These are phyloP conservation scores for Chytridium lagenaria DNA, from an alignment of 371 early-diverging fungal genomes.

Conservation along the genomic window DNA sequence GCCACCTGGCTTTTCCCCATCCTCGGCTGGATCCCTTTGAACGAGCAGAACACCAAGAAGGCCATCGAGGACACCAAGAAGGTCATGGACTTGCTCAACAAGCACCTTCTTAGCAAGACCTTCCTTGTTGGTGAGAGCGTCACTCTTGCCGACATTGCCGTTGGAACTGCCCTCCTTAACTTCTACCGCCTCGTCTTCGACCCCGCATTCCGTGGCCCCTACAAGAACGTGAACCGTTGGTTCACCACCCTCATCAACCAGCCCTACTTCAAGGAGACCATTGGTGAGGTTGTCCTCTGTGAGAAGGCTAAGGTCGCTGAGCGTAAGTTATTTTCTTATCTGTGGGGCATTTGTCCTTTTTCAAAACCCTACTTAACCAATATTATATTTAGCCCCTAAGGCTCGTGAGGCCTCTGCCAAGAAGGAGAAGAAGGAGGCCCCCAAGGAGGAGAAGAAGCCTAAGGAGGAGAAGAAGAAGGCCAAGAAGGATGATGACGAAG, in stretches of 20 bases:
- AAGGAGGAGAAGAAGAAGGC: constrained; percentile 60
- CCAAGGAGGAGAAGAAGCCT: constrained; percentile 51
- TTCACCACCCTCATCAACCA: constrained; percentile 84
- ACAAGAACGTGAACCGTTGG: constrained; percentile 86
- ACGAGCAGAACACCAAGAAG: constrained; percentile 71
- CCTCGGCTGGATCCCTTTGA: constrained; percentile 65
- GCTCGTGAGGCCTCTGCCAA: constrained; percentile 58
- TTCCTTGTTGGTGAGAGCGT: constrained; percentile 91
- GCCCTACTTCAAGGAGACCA: constrained; percentile 78
- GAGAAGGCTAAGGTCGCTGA: constrained; percentile 57
- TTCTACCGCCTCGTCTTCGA: constrained; percentile 64
- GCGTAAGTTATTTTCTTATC: constrained; percentile 11
- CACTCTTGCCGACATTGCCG: constrained; percentile 87
- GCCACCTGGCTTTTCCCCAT: constrained; percentile 72
- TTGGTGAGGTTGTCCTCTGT: constrained; percentile 71
- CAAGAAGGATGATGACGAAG: constrained; percentile 56
- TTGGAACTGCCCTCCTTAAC: constrained; percentile 65
- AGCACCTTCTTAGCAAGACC: constrained; percentile 77
- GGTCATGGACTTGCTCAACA: constrained; percentile 72
- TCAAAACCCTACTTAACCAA: neutral
- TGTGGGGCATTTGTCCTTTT: constrained; percentile 10
- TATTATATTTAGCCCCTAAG: constrained; percentile 20
- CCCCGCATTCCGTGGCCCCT: constrained; percentile 73
- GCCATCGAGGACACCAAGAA: constrained; percentile 70
- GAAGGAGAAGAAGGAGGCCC: constrained; percentile 55